These are phyloP conservation scores for Gossypium trilobum DNA, from an alignment of 441 rosid genomes.

Conservation along the genomic window DNA sequence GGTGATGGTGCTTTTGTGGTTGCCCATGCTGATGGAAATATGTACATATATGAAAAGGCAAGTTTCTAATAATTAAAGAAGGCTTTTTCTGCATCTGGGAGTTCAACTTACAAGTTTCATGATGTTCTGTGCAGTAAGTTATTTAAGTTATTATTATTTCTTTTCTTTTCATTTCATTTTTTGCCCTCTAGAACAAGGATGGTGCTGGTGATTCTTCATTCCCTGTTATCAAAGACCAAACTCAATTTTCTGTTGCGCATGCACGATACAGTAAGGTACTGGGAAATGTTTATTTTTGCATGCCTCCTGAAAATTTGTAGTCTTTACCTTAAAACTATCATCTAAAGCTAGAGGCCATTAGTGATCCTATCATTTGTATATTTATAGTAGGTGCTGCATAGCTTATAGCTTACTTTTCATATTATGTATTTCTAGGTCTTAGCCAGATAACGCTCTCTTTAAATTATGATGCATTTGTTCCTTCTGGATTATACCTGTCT, in stretches of 20 bases:
- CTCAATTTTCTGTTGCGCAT: slow-evolving; percentile 82
- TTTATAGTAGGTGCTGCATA: not conserved
- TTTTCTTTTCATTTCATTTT: slow-evolving; percentile 12
- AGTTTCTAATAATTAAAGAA: slow-evolving; percentile 12
- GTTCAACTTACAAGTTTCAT: slow-evolving; percentile 2
- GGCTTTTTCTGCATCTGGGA: not conserved
- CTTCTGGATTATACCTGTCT: not conserved
- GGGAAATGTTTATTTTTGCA: slow-evolving; percentile 1
- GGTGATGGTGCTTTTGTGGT: slow-evolving; percentile 86
- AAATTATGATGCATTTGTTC: not conserved
- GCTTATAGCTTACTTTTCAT: not conserved
- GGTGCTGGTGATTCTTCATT: slow-evolving; percentile 85
- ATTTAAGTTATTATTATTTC: not conserved
- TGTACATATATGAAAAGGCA: slow-evolving; percentile 93
- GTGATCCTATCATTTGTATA: not conserved
- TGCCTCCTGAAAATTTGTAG: not conserved
- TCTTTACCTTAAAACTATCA: not conserved
- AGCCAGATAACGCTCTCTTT: not conserved
- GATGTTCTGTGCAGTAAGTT: slow-evolving; percentile 9
- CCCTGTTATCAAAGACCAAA: slow-evolving; percentile 75
- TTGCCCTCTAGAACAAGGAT: slow-evolving; percentile 51
- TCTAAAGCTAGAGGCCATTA: not conserved
- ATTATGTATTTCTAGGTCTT: not conserved
- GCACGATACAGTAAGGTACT: slow-evolving; percentile 86
- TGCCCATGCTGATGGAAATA: slow-evolving; percentile 93